Evolutionary conservation across 805 yeast genomes (phyloP), one percentile per base, ranked within the genome.

Genomic region (Saccharomycopsis sp.): DNA sequence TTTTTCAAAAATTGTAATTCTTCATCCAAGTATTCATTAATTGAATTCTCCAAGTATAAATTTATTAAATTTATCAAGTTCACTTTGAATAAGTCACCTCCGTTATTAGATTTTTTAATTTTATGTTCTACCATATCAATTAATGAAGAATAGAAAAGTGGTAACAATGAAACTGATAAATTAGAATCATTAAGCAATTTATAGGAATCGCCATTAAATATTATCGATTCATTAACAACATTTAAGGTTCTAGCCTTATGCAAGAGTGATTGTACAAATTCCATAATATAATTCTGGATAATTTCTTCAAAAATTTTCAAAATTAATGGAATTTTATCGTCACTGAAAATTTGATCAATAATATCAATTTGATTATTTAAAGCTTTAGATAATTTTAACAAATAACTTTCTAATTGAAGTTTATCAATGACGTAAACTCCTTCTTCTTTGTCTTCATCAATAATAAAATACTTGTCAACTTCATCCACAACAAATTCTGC

Each of bases 271-370:
- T 56, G 56, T 4, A 64, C 47, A 46, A 57, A 55, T 14, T 53
- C 58, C 13, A 61, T 34, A 22, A 67, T 47, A 38, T 62, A 57
- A 41, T 66, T 64, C 41, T 68, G 68, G 4, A 69, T 57, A 26
- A 67, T 56, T 29, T 55, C 56, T 49, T 70, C 74, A 38, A 60
- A 55, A 44, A 64, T 67, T 43, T 58, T 54, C 22, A 67, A 38
- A 52, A 65, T 61, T 4, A 68, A 62, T 1, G 70, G 72, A 35
- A 66, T 59, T 40, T 62, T 62, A 32, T 64, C 63, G 13, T 56
- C 59, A 26, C 31, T 37, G 26, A 50, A 69, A n/a, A 69, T 53
- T 4, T 40, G 51, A 47, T 70, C 74, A 7, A 64, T 65, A 9
- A 66, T 54, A 19, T 51, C 43, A 8, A 68, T 62, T 34, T 68